Evolutionary conservation across 345 rosid genomes (phyloP).

Genomic region (Draba incana): DNA sequence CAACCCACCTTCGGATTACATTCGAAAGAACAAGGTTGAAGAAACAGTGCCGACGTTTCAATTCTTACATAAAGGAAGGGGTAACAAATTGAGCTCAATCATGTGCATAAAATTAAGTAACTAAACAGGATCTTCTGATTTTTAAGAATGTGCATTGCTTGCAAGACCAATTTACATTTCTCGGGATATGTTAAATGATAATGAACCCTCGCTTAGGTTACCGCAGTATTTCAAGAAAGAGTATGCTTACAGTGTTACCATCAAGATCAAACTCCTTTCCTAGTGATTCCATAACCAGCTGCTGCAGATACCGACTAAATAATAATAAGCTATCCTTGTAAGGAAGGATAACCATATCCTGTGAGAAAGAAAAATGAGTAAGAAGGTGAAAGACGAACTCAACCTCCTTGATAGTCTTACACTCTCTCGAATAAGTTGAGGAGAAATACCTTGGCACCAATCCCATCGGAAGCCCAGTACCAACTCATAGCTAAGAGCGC

Average conservation of each 20-base stretch:
- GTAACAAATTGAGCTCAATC: conserved; percentile 12
- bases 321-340: conserved; percentile 95
- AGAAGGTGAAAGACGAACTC: conserved; percentile 19
- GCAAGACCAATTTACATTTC: conserved; percentile 13
- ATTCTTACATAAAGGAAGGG: conserved; percentile 6
- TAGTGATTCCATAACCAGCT: conserved; percentile 97
- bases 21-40: conserved; percentile 13
- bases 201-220: conserved; percentile 5
- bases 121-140: not conserved
- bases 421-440: conserved; percentile 8
- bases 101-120: conserved; percentile 8
- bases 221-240: not conserved
- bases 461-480: conserved; percentile 94
- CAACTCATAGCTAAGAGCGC: conserved; percentile 93
- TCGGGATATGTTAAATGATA: conserved; percentile 11
- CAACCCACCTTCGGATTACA: conserved; percentile 21
- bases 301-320: conserved; percentile 94
- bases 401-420: conserved; percentile 13
- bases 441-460: conserved; percentile 83
- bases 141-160: conserved; percentile 4
- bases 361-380: conserved; percentile 31
- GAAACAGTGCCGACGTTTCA: conserved; percentile 19
- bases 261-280: conserved; percentile 98
- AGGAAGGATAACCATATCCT: conserved; percentile 99
- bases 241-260: conserved; percentile 77